Percentiles rank a stretch among this genome's conserved stretches.
Conservation (phyloP, 208 protist genomes). For the Trypanosoma conorhini region DNA sequence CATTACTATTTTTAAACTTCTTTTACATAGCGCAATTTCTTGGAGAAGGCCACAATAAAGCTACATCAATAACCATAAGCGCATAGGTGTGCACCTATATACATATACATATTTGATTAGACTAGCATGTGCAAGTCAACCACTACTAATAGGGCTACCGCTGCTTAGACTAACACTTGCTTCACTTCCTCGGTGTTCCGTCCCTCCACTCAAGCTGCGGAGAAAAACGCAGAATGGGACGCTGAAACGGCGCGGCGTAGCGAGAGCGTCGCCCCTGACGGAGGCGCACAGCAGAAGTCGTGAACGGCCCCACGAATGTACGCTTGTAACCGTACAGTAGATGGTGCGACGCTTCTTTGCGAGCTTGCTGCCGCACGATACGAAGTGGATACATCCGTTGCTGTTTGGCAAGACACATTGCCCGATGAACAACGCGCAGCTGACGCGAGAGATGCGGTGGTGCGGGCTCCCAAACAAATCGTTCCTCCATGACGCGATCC, state of each 20-base stretch:
- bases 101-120: too few relatives aligned
- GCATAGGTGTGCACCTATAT: too few relatives aligned
- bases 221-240: constrained; percentile 40
- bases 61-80: too few relatives aligned
- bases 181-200: constrained; percentile 2
- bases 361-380: constrained; percentile 45
- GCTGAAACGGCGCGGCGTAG: constrained; percentile 50
- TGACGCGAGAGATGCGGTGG: constrained; percentile 24
- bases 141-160: neutral
- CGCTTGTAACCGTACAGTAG: constrained; percentile 68
- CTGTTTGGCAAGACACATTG: constrained; percentile 64
- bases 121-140: too few relatives aligned
- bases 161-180: neutral
- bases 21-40: neutral
- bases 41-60: neutral
- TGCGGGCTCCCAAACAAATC: constrained; percentile 19
- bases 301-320: constrained; percentile 29
- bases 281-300: constrained; percentile 35
- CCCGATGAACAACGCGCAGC: constrained; percentile 39
- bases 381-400: constrained; percentile 63
- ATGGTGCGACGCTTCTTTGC: constrained; percentile 30
- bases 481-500: constrained; percentile 53
- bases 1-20: too few relatives aligned
- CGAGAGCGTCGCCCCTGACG: constrained; percentile 50
- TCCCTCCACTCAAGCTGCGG: constrained; percentile 21